Conservation (phyloP, 2,329 filamentous ascomycete species). For the Aspergillus terreus region DNA sequence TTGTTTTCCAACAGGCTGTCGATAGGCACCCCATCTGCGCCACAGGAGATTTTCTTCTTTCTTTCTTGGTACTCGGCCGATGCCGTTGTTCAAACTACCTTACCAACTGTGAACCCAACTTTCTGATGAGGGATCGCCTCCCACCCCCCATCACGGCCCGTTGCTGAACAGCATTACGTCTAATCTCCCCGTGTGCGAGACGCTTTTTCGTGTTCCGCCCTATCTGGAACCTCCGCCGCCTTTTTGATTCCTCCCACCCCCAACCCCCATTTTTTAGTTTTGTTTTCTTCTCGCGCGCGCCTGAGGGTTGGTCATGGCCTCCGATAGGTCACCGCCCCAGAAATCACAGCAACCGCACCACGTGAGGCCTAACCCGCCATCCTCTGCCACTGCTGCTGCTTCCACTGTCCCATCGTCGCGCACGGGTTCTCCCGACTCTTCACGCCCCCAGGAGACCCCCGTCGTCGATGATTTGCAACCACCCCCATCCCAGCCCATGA, state of each 20-base stretch:
- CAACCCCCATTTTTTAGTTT: slow-evolving; percentile 12
- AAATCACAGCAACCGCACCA: slow-evolving; percentile 23
- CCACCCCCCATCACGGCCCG: slow-evolving; percentile 19
- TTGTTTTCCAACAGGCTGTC: slow-evolving; percentile 3
- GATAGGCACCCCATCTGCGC: not conserved
- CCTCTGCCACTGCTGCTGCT: slow-evolving; percentile 14
- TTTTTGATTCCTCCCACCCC: not conserved
- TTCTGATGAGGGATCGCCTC: slow-evolving; percentile 21
- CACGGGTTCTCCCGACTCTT: slow-evolving; percentile 18
- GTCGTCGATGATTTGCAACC: slow-evolving; percentile 36
- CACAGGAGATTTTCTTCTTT: slow-evolving; percentile 8
- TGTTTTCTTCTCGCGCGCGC: slow-evolving; percentile 10
- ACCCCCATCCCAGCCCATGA: slow-evolving; percentile 38
- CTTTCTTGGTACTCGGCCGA: slow-evolving; percentile 15
- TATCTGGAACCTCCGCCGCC: slow-evolving; percentile 8
- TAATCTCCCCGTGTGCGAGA: slow-evolving; percentile 17
- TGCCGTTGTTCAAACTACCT: slow-evolving; percentile 11
- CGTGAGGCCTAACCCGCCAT: slow-evolving; percentile 24
- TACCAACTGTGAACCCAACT: slow-evolving; percentile 12
- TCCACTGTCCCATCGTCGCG: slow-evolving; percentile 34
- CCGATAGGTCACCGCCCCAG: slow-evolving; percentile 26
- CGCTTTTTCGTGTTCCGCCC: slow-evolving; percentile 15
- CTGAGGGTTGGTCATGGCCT: slow-evolving; percentile 29
- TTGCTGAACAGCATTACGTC: slow-evolving; percentile 17
- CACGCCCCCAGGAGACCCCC: slow-evolving; percentile 16